These are phyloP conservation scores for Lactarius trivialis DNA, from an alignment of 768 basidiomycete genomes.

Conservation along the genomic window DNA sequence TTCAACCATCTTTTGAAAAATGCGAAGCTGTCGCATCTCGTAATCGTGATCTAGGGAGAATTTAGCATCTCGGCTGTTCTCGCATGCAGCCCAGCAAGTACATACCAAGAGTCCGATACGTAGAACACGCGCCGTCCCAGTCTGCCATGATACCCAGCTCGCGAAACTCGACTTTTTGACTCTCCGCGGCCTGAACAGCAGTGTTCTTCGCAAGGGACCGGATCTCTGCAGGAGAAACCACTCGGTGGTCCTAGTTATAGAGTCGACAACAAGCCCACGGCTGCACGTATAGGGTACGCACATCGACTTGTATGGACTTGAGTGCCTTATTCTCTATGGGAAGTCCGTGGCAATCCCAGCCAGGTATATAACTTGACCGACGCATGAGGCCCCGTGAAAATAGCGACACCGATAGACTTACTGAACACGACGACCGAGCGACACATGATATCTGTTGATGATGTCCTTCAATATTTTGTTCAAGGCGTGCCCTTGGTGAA, in stretches of 20 bases:
- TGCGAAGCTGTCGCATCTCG: conserved; percentile 78
- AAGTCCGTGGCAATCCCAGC: conserved; percentile 97
- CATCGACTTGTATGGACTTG: conserved; percentile 58
- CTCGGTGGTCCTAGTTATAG: conserved; percentile 43
- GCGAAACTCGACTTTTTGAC: conserved; percentile 74
- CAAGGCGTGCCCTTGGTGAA: conserved; percentile 73
- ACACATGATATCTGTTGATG: conserved; percentile 82
- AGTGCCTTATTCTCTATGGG: conserved; percentile 96
- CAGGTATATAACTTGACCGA: conserved; percentile 74
- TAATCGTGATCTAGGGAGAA: conserved; percentile 64
- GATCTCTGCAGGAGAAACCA: conserved; percentile 53
- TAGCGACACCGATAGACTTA: conserved; percentile 35
- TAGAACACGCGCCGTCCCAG: conserved; percentile 57
- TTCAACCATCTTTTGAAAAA: conserved; percentile 86
- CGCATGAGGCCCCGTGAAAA: not conserved
- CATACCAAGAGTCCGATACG: conserved; percentile 83
- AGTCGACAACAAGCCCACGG: not conserved
- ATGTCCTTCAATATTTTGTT: conserved; percentile 98
- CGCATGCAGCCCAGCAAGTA: not conserved
- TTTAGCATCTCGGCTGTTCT: not conserved
- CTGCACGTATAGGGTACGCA: conserved; percentile 3
- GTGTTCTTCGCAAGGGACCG: conserved; percentile 64
- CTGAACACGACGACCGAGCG: conserved; percentile 74
- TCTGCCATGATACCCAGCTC: conserved; percentile 89
- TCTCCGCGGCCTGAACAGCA: conserved; percentile 64